phyloP scores from a whole-genome alignment of 176 grass and related monocot species.

The Hordeum vulgare region DNA sequence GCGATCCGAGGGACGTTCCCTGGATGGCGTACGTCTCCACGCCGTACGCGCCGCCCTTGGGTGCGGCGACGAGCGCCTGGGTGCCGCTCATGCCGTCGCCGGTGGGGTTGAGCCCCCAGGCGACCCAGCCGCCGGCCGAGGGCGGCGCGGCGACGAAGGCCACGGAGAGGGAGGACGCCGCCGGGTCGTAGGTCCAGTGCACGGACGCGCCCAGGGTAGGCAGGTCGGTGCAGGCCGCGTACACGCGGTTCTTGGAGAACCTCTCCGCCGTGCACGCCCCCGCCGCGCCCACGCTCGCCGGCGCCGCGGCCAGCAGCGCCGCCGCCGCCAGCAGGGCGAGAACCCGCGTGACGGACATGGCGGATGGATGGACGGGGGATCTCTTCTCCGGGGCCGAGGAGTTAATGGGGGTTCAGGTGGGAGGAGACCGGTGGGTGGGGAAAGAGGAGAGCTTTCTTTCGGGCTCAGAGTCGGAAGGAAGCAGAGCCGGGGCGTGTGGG shows the following conservation, averaged over 20 bases:
- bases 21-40: slow-evolving; percentile 49
- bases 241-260: slow-evolving; percentile 41
- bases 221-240: slow-evolving; percentile 51
- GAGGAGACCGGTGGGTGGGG: not conserved
- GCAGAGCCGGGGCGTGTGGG: not conserved
- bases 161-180: slow-evolving; percentile 30
- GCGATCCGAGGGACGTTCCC: not conserved
- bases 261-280: slow-evolving; percentile 25
- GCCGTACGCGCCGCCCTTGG: slow-evolving; percentile 28
- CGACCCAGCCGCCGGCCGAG: slow-evolving; percentile 43
- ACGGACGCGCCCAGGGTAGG: slow-evolving; percentile 47
- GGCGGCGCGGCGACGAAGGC: slow-evolving; percentile 46
- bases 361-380: not conserved
- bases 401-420: not conserved
- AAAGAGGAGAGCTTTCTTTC: not conserved
- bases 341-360: slow-evolving; percentile 5
- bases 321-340: not conserved
- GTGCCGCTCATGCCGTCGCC: slow-evolving; percentile 23
- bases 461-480: not conserved
- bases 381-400: not conserved
- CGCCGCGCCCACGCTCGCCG: not conserved
- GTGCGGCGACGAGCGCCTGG: slow-evolving; percentile 55
- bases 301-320: not conserved
- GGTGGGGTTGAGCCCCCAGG: slow-evolving; percentile 62
- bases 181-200: slow-evolving; percentile 58